Conservation (phyloP, 768 basidiomycete genomes). For the Amanita phalloides region DNA sequence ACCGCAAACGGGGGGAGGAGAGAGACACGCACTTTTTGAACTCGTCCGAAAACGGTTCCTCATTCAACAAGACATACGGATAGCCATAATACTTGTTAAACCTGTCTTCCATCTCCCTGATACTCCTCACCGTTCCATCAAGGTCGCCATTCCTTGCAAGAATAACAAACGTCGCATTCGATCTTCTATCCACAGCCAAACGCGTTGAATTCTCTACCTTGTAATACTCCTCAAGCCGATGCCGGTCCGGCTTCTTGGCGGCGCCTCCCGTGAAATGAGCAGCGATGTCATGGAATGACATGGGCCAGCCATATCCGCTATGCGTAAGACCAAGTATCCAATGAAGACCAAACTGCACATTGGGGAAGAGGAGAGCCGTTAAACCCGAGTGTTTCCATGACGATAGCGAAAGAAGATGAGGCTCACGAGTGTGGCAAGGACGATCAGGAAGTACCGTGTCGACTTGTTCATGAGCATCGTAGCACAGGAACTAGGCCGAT, state of each 20-base stretch:
- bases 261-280: constrained; percentile 10
- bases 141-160: constrained; percentile 63
- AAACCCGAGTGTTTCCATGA: constrained; percentile 5
- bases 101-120: constrained; percentile 69
- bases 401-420: neutral
- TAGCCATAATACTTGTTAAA: constrained; percentile 75
- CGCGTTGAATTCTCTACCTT: constrained; percentile 10
- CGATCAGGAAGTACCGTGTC: constrained; percentile 22
- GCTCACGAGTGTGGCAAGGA: constrained; percentile 22
- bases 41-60: constrained; percentile 62
- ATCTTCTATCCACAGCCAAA: constrained; percentile 12
- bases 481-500: neutral
- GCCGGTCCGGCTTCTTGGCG: neutral
- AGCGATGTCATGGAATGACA: constrained; percentile 25
- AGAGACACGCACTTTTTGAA: constrained; percentile 49
- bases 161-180: constrained; percentile 34
- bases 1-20: neutral
- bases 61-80: constrained; percentile 83
- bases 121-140: constrained; percentile 48
- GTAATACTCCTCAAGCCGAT: constrained; percentile 9
- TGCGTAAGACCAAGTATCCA: constrained; percentile 42
- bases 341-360: constrained; percentile 23
- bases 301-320: constrained; percentile 37
- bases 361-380: neutral
- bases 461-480: constrained; percentile 18